phyloP scores from a whole-genome alignment of 2,329 filamentous ascomycete species.

The Eutypa lata region DNA sequence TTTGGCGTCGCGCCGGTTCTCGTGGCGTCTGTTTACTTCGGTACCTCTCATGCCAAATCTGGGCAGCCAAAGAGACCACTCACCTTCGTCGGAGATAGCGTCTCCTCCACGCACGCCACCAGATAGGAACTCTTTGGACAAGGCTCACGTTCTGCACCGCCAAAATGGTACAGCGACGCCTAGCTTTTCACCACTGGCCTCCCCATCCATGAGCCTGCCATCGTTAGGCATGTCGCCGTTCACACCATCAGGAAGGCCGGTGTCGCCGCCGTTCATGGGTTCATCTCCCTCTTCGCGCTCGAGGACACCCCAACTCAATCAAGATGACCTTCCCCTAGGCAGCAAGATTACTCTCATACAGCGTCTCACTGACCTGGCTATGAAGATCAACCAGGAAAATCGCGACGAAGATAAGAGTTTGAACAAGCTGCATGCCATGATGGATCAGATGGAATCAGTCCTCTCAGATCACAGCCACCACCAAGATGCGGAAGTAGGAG shows the following conservation, averaged over 20 bases:
- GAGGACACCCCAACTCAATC: slow-evolving; percentile 2
- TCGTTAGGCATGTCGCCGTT: slow-evolving; percentile 25
- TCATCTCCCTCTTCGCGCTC: slow-evolving; percentile 18
- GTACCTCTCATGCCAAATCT: slow-evolving; percentile 1
- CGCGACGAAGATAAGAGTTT: slow-evolving; percentile 27
- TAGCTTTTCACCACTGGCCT: slow-evolving; percentile 19
- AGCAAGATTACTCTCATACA: slow-evolving; percentile 46
- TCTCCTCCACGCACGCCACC: neutral
- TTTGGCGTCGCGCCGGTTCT: too few species aligned
- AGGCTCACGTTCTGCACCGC: slow-evolving; percentile 7
- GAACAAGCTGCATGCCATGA: slow-evolving; percentile 35
- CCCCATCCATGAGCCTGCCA: slow-evolving; percentile 23
- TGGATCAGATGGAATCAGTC: slow-evolving; percentile 40
- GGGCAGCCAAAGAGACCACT: slow-evolving; percentile 13
- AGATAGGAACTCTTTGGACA: slow-evolving; percentile 7
- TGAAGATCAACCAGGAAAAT: slow-evolving; percentile 17
- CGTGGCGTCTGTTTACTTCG: too few species aligned
- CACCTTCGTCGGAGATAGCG: neutral
- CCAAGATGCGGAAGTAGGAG: slow-evolving; percentile 10
- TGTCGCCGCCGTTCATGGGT: slow-evolving; percentile 15
- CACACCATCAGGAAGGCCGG: slow-evolving; percentile 22
- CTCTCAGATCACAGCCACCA: slow-evolving; percentile 12
- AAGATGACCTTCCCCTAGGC: slow-evolving; percentile 29
- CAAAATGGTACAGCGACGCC: slow-evolving; percentile 17
- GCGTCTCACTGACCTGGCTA: slow-evolving; percentile 29